Base-by-base conservation (phyloP, 2,329 filamentous ascomycete species). In the Cercospora sp. region DNA sequence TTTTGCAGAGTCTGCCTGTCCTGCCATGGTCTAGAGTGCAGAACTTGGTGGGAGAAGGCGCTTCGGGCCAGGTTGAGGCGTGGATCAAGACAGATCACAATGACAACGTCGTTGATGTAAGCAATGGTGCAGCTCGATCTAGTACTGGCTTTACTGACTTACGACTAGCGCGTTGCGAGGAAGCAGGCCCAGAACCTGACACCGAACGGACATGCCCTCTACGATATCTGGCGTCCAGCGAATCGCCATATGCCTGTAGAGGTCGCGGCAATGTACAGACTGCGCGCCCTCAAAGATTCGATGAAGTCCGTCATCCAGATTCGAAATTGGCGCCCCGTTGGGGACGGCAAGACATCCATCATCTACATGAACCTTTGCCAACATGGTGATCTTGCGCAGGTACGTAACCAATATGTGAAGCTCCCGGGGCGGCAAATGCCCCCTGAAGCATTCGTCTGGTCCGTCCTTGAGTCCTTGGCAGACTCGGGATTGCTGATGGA, bases 211-310 rank as follows among this genome's bases (percentile, higher is more conserved):
- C 30, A 31, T 31, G 7, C 30, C 30, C 30, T 31, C 30, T 31
- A 31, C 30, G 30, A 31, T 31, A 31, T 31, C 30, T 28, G 31
- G 31, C 59, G 28, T 7, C 59, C 59, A 5, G 1, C 23, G 6
- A 20, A 40, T 18, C 3, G 30, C 18, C 5, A 28, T 16, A 63
- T 63, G 48, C 61, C 61, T 3, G 1, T 7, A 2, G 61, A 63
- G n/a, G 48, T 63, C 28, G 42, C 42, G 5, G 61, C 48, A 36
- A 57, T 63, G 61, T 63, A 63, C 45, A 63, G 28, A 10, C 30
- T 63, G 28, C 42, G 48, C 2, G 13, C 26, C 5, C 48, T 53
- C 45, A 33, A 55, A 36, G 48, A 20, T 8, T 63, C 61, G 3
- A 18, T 12, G 2, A 18, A 63, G 3, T 5, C 5, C 5, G 9